Conservation (phyloP, 1,284 basidiomycete genomes). For the Leccinum griseonigrum region DNA sequence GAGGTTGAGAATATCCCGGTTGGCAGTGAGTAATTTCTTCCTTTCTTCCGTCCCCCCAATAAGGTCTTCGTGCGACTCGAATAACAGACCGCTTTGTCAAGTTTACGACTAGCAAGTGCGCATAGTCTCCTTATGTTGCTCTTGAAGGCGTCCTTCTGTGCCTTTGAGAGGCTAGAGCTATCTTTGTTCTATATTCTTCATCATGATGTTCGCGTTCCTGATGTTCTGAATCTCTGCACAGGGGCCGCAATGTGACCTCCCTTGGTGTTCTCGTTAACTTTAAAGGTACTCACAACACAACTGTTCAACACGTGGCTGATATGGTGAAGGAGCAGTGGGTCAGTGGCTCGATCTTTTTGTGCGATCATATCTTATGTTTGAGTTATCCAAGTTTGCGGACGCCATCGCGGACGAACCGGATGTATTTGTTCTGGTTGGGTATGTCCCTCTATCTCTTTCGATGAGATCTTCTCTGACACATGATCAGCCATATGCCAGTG, state of each 20-base stretch:
- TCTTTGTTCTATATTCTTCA: background rate
- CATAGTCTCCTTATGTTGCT: background rate
- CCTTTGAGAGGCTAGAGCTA: background rate
- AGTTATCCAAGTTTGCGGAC: slow-evolving; percentile 58
- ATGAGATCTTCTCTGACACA: background rate
- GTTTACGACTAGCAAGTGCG: slow-evolving; percentile 73
- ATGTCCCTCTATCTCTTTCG: slow-evolving; percentile 17
- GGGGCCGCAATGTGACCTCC: slow-evolving; percentile 69
- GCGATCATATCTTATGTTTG: background rate
- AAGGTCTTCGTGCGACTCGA: background rate
- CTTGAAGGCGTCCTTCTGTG: background rate
- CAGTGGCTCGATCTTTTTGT: slow-evolving; percentile 9
- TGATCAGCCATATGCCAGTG: slow-evolving; percentile 67
- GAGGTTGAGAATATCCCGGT: slow-evolving; percentile 56
- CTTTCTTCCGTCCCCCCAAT: background rate
- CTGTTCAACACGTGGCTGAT: slow-evolving; percentile 67
- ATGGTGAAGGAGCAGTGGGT: slow-evolving; percentile 80
- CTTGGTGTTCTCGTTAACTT: slow-evolving; percentile 80
- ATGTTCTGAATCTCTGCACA: slow-evolving; percentile 22
- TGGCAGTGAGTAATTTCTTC: slow-evolving; percentile 44
- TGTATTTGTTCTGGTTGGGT: slow-evolving; percentile 75
- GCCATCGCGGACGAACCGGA: slow-evolving; percentile 80
- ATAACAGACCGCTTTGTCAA: slow-evolving; percentile 62
- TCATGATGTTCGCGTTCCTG: background rate
- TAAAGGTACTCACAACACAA: slow-evolving; percentile 61